Percentiles rank a stretch among this genome's conserved stretches.
Evolutionary conservation across 139 green algal species (phyloP).

Genomic region (Micromonas commoda): DNA sequence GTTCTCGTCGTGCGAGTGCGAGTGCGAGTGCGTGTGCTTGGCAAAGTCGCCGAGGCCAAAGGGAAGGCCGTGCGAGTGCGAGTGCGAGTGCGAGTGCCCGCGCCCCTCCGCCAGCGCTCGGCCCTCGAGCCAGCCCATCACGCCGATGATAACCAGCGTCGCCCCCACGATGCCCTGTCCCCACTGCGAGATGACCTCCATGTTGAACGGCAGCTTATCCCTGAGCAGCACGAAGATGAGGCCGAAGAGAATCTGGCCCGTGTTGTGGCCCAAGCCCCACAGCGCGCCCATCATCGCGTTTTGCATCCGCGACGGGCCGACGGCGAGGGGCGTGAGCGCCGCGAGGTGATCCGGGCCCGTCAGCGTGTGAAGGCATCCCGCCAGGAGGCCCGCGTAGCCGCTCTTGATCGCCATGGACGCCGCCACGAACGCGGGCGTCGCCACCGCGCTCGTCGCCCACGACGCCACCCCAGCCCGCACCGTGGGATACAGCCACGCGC

Average conservation of each 20-base stretch:
- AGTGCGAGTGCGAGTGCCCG: constrained; percentile 9
- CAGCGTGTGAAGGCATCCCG: constrained; percentile 90
- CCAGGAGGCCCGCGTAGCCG: constrained; percentile 70
- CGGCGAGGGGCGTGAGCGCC: constrained; percentile 86
- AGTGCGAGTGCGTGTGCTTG: constrained; percentile 23
- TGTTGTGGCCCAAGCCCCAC: constrained; percentile 95
- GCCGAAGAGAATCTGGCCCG: constrained; percentile 92
- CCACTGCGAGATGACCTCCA: constrained; percentile 30
- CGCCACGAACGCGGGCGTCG: background rate
- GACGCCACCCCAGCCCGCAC: background rate
- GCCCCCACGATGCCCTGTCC: constrained; percentile 65
- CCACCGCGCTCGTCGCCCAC: background rate
- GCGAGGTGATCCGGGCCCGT: constrained; percentile 93
- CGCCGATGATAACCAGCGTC: constrained; percentile 87
- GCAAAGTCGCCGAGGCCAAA: background rate
- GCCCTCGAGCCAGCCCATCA: constrained; percentile 78
- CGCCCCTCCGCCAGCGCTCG: background rate
- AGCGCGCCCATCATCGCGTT: constrained; percentile 82
- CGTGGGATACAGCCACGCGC: background rate
- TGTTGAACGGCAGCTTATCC: constrained; percentile 37
- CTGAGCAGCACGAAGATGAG: constrained; percentile 81
- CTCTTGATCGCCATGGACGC: constrained; percentile 4
- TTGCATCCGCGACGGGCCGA: constrained; percentile 66
- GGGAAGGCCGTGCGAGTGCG: constrained; percentile 5
- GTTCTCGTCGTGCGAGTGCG: background rate